A percentile compares a stretch with the other conserved stretches of the same genome.
Evolutionary conservation across 805 yeast genomes (phyloP).

Genomic region (Yamadazyma sp.): DNA sequence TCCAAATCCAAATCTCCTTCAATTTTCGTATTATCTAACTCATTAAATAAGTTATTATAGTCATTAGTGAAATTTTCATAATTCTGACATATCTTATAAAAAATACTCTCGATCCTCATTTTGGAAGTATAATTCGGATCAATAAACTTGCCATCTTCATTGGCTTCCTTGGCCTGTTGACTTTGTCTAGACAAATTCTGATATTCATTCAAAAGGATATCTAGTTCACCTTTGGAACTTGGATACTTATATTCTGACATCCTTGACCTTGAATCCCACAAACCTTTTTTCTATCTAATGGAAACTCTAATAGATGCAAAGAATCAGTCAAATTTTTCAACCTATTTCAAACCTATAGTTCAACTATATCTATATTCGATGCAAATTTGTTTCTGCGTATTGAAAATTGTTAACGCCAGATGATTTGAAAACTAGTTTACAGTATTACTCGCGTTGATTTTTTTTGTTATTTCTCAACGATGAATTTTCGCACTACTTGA

Average conservation of each 20-base stretch:
- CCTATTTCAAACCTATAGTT: too few relatives aligned
- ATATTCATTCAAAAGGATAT: constrained; percentile 24
- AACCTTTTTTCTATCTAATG: too few relatives aligned
- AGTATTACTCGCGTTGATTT: too few relatives aligned
- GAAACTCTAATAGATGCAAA: too few relatives aligned
- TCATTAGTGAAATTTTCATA: constrained; percentile 21
- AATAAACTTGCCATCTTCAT: constrained; percentile 12
- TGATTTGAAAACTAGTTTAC: too few relatives aligned
- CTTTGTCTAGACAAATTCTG: constrained; percentile 16
- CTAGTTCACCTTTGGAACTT: constrained; percentile 23
- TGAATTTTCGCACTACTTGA: too few relatives aligned
- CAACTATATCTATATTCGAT: too few relatives aligned
- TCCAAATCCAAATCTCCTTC: constrained; percentile 35
- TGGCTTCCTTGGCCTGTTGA: constrained; percentile 4
- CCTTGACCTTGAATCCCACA: not conserved
- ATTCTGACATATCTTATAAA: constrained; percentile 23
- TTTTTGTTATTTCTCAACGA: too few relatives aligned
- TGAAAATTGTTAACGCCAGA: too few relatives aligned
- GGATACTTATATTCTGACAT: constrained; percentile 17
- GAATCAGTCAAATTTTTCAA: too few relatives aligned
- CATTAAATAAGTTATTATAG: constrained; percentile 17
- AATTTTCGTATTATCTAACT: constrained; percentile 5
- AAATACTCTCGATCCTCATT: constrained; percentile 25
- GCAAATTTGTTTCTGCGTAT: too few relatives aligned
- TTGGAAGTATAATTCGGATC: constrained; percentile 25